Base-by-base conservation (phyloP, 306 rosid species). In the Comarum palustre region DNA sequence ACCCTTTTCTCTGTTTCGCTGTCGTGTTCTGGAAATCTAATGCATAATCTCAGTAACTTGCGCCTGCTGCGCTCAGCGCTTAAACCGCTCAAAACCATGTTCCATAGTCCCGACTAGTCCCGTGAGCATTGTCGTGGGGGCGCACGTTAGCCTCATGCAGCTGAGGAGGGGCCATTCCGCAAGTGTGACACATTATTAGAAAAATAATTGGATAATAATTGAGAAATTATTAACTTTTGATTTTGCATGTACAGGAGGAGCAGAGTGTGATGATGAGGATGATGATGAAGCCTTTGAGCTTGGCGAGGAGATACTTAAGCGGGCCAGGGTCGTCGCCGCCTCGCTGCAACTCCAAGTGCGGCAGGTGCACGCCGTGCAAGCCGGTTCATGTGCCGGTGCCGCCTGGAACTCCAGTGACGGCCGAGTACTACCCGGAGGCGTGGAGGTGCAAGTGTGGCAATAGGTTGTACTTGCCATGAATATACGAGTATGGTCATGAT, bases 391-490 rank as follows among this genome's bases (percentile, higher is more conserved):
- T 94, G 71, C 82, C 95, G 0, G 95, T 94, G 86, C 95, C 95
- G 0, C 99, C 99, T 0, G 97, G 97, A 19, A 89, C 85, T 1
- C 98, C 97, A 42, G 95, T 91, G 73, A 88, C 90, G 0, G 82
- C 97, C 0, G 99, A 94, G 80, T 91, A 94, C 75, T 94, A 91
- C 78, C 97, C 97, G 0, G 96, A 91, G 81, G 97, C 96, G n/a
- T 94, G 99, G 99, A 85, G 95, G 74, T 94, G 99, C 91, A 89
- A 94, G 80, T 94, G 99, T 83, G 92, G 97, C 82, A 88, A 91
- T 71, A 94, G 73, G 84, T 72, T 88, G 66, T 94, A 82, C 88
- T 89, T 91, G 92, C 99, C 99, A 54, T 93, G 91, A 93, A 15
- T 2, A 24, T 38, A 71, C 15, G 10, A 36, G 17, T 71, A 71